Evolutionary conservation across 2,329 filamentous ascomycete species (phyloP), one percentile per base, ranked within the genome.

Genomic region (Alternaria atra): DNA sequence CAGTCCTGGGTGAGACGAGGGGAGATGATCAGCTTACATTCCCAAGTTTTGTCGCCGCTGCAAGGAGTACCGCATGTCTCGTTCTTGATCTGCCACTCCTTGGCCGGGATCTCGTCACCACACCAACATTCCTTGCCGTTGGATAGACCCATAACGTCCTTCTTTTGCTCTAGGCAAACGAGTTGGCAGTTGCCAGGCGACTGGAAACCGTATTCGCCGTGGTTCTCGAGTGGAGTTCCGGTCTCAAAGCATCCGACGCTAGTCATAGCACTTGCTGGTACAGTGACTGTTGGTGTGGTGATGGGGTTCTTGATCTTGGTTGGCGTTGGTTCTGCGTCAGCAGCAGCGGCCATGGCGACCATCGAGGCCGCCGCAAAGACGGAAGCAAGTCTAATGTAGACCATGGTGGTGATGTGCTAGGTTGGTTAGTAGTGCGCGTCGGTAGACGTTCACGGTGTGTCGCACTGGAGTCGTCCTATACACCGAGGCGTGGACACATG

Each of bases 71-170:
- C 83, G 80, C 93, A 97, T 15, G 87, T 80, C 7, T 75, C 75
- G 72, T 90, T 85, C 44, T 84, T 80, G 6, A 87, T 84, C 61
- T 89, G 74, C 40, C 81, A 81, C 15, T 80, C 80, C 48, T 73
- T 66, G 15, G 88, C 82, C 0, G 93, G 93, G 48, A 94, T 84
- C 60, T 83, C 79, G 64, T 87, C 80, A 60, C 93, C 93, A 72
- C 93, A 97, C 72, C 84, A 91, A 80, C 93, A 97, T 65, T 87
- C 79, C 17, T 83, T 82, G 15, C 86, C 86, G 17, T 84, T 83
- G 7, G 84, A 86, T 44, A 91, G 80, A 32, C 84, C 92, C 70
- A 89, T 87, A 7, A 93, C 90, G 1, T 84, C 67, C 35, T 85
- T 83, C 7, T 81, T 71, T 0, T 78, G 72, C 3, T 78, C 70